Percentiles rank a stretch among this genome's conserved stretches.
These are phyloP conservation scores for Leishmania martiniquensis DNA, from an alignment of 208 protist species.

Conservation along the genomic window DNA sequence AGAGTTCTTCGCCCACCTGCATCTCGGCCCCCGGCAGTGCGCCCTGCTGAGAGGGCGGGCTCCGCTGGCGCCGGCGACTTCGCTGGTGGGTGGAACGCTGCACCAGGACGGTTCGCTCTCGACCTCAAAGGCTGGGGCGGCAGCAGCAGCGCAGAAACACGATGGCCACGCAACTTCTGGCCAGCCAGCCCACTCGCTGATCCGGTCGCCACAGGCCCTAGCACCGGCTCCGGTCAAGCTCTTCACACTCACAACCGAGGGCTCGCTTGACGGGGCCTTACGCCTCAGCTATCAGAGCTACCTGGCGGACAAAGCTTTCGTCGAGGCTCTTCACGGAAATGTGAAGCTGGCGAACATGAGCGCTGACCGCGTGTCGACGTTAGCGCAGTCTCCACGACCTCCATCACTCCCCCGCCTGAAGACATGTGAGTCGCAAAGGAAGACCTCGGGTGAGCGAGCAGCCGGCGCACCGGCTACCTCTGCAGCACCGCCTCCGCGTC, in stretches of 20 bases:
- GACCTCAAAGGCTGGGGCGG: not conserved
- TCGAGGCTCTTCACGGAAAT: conserved; percentile 29
- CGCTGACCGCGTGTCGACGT: not conserved
- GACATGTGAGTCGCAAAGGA: not conserved
- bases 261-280: conserved; percentile 55
- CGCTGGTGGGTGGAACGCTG: conserved; percentile 69
- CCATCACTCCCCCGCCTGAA: not conserved
- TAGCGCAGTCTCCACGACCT: not conserved
- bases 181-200: not conserved
- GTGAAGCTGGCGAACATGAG: not conserved
- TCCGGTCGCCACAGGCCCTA: not conserved
- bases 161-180: not conserved
- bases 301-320: conserved; percentile 67
- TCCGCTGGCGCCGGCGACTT: conserved; percentile 60
- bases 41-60: conserved; percentile 65
- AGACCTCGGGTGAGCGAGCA: not conserved
- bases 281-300: conserved; percentile 70
- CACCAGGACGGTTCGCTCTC: conserved; percentile 40
- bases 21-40: conserved; percentile 43
- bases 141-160: not conserved
- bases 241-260: conserved; percentile 81
- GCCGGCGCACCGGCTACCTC: too few species aligned
- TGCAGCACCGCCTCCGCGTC: not conserved
- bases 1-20: conserved; percentile 71
- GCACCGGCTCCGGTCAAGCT: conserved; percentile 75